A percentile compares a stretch with the other conserved stretches of the same genome.
These are phyloP conservation scores for Kregervanrija pseudodelftensis DNA, from an alignment of 805 yeast species.

Conservation along the genomic window DNA sequence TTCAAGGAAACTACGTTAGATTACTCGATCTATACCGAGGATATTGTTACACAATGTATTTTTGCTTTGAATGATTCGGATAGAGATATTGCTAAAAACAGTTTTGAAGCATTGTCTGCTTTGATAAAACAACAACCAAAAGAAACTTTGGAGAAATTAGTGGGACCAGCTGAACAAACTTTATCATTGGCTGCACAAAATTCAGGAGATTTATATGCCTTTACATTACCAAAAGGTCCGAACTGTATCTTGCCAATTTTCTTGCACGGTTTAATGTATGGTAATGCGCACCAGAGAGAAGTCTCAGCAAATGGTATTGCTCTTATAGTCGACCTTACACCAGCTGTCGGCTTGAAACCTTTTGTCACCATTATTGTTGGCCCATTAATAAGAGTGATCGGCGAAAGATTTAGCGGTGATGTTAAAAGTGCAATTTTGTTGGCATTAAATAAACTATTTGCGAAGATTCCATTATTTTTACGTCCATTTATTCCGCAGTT, in stretches of 20 bases:
- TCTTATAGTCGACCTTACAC: slow-evolving; percentile 77
- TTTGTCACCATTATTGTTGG: slow-evolving; percentile 93
- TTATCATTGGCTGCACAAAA: slow-evolving; percentile 55
- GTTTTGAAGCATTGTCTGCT: slow-evolving; percentile 57
- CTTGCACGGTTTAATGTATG: slow-evolving; percentile 93
- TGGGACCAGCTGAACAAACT: slow-evolving; percentile 74
- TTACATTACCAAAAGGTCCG: slow-evolving; percentile 75
- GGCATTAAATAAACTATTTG: slow-evolving; percentile 72
- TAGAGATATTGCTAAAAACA: slow-evolving; percentile 52
- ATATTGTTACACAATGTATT: slow-evolving; percentile 66
- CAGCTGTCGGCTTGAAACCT: slow-evolving; percentile 73
- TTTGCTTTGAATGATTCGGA: slow-evolving; percentile 66
- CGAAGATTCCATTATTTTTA: slow-evolving; percentile 81
- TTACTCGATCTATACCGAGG: slow-evolving; percentile 65
- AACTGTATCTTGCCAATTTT: slow-evolving; percentile 84
- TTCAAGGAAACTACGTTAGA: slow-evolving; percentile 62
- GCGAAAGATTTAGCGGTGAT: slow-evolving; percentile 87
- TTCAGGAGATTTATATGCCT: slow-evolving; percentile 66
- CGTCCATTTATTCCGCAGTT: slow-evolving; percentile 96
- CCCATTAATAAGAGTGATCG: slow-evolving; percentile 95
- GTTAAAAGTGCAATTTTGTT: slow-evolving; percentile 89
- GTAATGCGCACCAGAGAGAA: slow-evolving; percentile 77
- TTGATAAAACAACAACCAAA: slow-evolving; percentile 69
- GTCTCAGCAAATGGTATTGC: slow-evolving; percentile 84
- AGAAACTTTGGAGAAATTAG: slow-evolving; percentile 67